Percentiles rank a stretch among this genome's conserved stretches.
Conservation (phyloP, 192 early-diverging fungal species). For the Tieghemiomyces parasiticus region DNA sequence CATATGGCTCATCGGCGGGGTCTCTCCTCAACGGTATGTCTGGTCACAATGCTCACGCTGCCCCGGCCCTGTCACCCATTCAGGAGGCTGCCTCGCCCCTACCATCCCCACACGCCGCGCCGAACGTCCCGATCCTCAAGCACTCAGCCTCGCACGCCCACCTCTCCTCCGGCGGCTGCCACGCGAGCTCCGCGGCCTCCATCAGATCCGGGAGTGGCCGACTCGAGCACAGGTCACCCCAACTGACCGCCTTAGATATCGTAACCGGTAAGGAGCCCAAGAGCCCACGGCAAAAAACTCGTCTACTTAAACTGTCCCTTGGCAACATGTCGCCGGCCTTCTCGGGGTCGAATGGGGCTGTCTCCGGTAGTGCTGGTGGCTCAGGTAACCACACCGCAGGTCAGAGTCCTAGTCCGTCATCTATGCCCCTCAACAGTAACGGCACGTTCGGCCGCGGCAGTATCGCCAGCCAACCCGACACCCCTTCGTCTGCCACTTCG, state of each 20-base stretch:
- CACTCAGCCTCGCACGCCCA: no score
- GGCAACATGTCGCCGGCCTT: no score
- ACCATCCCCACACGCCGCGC: no score
- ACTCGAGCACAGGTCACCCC: not conserved
- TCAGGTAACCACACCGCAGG: no score
- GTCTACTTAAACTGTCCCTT: conserved; percentile 9
- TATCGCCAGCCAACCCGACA: not conserved
- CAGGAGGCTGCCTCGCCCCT: not conserved
- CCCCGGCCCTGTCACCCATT: not conserved
- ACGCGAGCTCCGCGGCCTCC: no score
- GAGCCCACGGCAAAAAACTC: not conserved
- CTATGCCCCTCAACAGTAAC: not conserved
- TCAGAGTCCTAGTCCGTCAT: conserved; percentile 1
- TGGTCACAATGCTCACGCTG: not conserved
- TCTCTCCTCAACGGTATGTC: not conserved
- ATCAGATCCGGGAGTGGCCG: not conserved
- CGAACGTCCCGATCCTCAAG: no score
- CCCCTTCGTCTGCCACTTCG: not conserved
- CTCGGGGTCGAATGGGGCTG: no score
- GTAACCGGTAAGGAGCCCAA: not conserved
- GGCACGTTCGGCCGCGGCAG: not conserved
- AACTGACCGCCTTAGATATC: not conserved
- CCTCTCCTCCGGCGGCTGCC: no score
- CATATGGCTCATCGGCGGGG: not conserved
- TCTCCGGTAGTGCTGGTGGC: no score